Evolutionary conservation across 148 eudicot species (phyloP), one percentile per base, ranked within the genome.

Genomic region (Tetragonia tetragonoides): DNA sequence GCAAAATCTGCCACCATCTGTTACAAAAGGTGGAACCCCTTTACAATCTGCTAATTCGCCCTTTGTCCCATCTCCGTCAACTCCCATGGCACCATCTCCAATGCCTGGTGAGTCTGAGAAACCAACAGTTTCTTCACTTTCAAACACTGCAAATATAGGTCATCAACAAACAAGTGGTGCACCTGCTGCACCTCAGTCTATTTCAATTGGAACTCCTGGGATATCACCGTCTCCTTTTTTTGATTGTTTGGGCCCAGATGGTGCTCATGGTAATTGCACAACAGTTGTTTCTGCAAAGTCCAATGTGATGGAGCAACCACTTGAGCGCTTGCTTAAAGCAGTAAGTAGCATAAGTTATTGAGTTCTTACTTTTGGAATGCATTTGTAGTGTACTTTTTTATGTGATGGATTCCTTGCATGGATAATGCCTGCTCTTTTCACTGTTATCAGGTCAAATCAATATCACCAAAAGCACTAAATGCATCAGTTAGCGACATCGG

Each of bases 141-240:
- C 93, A 57, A 90, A 84, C 84, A 78, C 90, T 85, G 90, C 85
- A 83, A 87, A 82, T 83, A 61, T 74, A 72, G 85, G 83, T 51
- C 90, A 90, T 76, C 96, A 88, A 65, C 94, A 90, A 74, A 60
- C 88, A 63, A 75, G 80, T 80, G 84, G 61, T 85, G 79, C 85
- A 74, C 77, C 87, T 66, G 73, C 84, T 72, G 84, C 89, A 56
- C 84, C 90, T 62, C 92, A 89, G 71, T 89, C 98, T 71, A 92
- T 95, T 89, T 94, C 97, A 41, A 95, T 92, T 79, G 97, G 97
- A 44, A 95, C 99, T 79, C 99, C 99, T 80, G 99, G 97, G 63
- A 90, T 95, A 85, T 95, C 99, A 28, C 96, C 99, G 47, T 92
- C 99, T 68, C 99, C 99, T 77, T 85, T 95, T 82, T 89, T 95